These are phyloP conservation scores for Aspergillus viridinutans DNA, from an alignment of 2,329 filamentous ascomycete genomes.

Conservation along the genomic window DNA sequence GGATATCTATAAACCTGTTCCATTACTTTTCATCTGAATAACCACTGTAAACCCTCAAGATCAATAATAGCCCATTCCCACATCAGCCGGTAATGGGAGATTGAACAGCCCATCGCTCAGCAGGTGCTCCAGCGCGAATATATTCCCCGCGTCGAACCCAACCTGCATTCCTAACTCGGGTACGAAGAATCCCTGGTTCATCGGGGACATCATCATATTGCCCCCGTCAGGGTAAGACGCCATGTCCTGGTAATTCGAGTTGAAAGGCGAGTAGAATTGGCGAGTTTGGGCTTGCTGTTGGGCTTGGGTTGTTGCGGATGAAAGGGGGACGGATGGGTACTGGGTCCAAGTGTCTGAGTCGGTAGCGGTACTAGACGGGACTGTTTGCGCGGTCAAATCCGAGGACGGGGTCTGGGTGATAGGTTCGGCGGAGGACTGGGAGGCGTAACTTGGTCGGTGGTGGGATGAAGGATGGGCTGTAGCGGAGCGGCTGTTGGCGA, in stretches of 20 bases:
- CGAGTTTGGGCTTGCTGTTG: background rate
- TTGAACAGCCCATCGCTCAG: slow-evolving; percentile 32
- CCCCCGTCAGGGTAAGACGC: slow-evolving; percentile 11
- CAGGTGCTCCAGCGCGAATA: slow-evolving; percentile 29
- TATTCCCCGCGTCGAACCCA: slow-evolving; percentile 24
- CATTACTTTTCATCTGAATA: background rate
- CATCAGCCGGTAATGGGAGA: slow-evolving; percentile 22
- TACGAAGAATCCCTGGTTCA: slow-evolving; percentile 18
- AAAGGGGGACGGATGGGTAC: slow-evolving; percentile 1
- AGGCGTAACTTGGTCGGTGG: slow-evolving; percentile 6
- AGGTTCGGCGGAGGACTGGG: slow-evolving; percentile 7
- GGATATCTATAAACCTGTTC: too few relatives aligned
- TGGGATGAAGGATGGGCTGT: slow-evolving; percentile 2
- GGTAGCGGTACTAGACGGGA: background rate
- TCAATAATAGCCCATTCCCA: slow-evolving; percentile 20
- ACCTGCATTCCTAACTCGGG: slow-evolving; percentile 25
- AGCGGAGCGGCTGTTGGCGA: slow-evolving; percentile 24
- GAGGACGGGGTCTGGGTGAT: slow-evolving; percentile 9
- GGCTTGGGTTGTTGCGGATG: background rate
- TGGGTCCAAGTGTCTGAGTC: slow-evolving; percentile 9
- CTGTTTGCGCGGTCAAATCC: background rate
- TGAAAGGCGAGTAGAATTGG: slow-evolving; percentile 10
- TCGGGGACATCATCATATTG: slow-evolving; percentile 14
- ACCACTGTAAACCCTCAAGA: background rate
- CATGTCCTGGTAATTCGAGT: slow-evolving; percentile 5